Base-by-base conservation (phyloP, 345 rosid genomes). In the Firmiana major region DNA sequence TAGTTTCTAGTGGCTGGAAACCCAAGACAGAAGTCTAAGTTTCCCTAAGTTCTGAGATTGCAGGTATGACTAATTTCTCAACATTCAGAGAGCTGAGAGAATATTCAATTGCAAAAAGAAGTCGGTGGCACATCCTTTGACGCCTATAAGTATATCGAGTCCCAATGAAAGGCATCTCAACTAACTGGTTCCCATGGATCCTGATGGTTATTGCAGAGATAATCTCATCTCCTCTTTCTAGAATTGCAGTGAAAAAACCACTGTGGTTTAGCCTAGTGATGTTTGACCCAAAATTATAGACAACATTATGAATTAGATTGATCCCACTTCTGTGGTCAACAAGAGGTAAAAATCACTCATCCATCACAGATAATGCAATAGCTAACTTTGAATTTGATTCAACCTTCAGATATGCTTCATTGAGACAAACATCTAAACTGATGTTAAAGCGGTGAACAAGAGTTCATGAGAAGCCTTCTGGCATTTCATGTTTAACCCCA, bases 81-180 rank as follows among this genome's bases (percentile, higher is more conserved):
- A 93, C 91, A 75, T 85, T 81, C 63, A 96, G 88, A 64, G 89
- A 84, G 88, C 83, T 6, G 9, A 96, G 92, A 74, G 88, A 98
- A 81, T 84, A 86, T 87, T 96, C 97, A 82, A 96, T 87, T 76
- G 91, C 99, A 75, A 45, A 67, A 63, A 96, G 84, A 83, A 96
- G 97, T 80, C 94, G 90, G 31, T 92, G 91, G 81, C 99, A 96
- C 99, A 96, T 96, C 73, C 99, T 93, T 86, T 91, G 97, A 64
- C 94, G 93, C 82, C 99, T 88, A 78, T 89, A 92, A 83, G 84
- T 48, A 75, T 90, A 81, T 59, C 99, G 94, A 65, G 98, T 93
- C 75, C 98, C 98, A 74, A 96, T 93, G 80, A 92, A 96, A 49
- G 99, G 99, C 99, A 96, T 96, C 88, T 96, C 99, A 75, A 98